These are phyloP conservation scores for Zizania latifolia DNA, from an alignment of 176 grass and related monocot genomes.

Conservation along the genomic window DNA sequence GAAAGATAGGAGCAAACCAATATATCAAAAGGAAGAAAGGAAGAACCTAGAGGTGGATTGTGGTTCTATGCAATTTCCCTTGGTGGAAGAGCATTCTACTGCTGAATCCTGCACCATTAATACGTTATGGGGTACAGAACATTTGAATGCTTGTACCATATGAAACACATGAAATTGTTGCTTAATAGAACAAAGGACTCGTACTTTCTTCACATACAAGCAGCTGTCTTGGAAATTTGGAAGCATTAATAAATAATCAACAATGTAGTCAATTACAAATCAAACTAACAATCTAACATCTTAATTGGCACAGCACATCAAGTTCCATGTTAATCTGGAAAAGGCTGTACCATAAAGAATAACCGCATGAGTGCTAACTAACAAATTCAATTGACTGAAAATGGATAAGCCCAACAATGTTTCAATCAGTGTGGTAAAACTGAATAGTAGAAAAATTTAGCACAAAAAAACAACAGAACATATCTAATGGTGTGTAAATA, in stretches of 20 bases:
- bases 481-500: neutral
- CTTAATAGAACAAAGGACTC: neutral
- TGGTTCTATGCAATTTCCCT: conserved; percentile 28
- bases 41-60: conserved; percentile 33
- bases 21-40: neutral
- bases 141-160: conserved; percentile 5
- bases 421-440: neutral
- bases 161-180: conserved; percentile 7
- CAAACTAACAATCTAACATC: neutral
- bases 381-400: neutral
- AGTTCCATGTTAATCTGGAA: neutral
- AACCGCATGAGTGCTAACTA: neutral
- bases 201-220: neutral
- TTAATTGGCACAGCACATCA: neutral
- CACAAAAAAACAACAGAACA: neutral
- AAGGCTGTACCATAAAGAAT: neutral
- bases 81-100: neutral
- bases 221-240: neutral
- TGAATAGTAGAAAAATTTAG: neutral
- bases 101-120: conserved; percentile 34
- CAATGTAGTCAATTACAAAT: neutral
- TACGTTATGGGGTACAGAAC: neutral
- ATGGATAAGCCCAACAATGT: conserved; percentile 5
- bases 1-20: neutral
- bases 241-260: neutral